A percentile compares a stretch with the other conserved stretches of the same genome.
phyloP scores from a whole-genome alignment of 2,329 filamentous ascomycete genomes.

The Fulvia fulva region DNA sequence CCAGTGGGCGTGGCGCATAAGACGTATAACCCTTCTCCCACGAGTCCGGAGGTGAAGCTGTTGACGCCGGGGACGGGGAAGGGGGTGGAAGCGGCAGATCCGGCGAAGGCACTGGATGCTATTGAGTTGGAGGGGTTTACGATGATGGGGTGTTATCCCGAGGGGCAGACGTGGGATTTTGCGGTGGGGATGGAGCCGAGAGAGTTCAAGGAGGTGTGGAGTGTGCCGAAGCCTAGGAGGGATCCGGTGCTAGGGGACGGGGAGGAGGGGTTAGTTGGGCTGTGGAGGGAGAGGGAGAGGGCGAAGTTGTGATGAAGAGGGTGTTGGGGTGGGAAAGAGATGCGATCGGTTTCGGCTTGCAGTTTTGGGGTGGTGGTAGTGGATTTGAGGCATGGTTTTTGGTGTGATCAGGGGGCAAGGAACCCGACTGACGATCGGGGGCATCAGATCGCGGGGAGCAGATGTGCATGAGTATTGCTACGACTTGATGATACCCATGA shows the following conservation, averaged over 20 bases:
- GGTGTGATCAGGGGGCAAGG: too few relatives aligned
- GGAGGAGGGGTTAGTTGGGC: constrained; percentile 36
- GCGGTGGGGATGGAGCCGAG: constrained; percentile 42
- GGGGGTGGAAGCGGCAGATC: constrained; percentile 33
- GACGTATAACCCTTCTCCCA: constrained; percentile 44
- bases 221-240: constrained; percentile 40
- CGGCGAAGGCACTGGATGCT: constrained; percentile 34
- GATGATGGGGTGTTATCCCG: constrained; percentile 57
- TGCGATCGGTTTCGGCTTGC: too few relatives aligned
- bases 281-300: constrained; percentile 25
- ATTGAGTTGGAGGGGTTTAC: constrained; percentile 46
- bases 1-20: constrained; percentile 57
- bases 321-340: too few relatives aligned
- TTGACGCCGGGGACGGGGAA: constrained; percentile 45
- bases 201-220: constrained; percentile 44
- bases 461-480: not conserved
- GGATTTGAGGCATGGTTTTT: too few relatives aligned
- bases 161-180: constrained; percentile 50
- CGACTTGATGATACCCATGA: too few relatives aligned
- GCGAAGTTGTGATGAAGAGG: not conserved
- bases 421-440: too few relatives aligned
- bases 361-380: too few relatives aligned
- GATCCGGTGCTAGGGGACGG: constrained; percentile 48
- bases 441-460: not conserved
- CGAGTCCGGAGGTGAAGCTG: constrained; percentile 35